Base-by-base conservation (phyloP, 805 yeast genomes). In the Candida oleophila region DNA sequence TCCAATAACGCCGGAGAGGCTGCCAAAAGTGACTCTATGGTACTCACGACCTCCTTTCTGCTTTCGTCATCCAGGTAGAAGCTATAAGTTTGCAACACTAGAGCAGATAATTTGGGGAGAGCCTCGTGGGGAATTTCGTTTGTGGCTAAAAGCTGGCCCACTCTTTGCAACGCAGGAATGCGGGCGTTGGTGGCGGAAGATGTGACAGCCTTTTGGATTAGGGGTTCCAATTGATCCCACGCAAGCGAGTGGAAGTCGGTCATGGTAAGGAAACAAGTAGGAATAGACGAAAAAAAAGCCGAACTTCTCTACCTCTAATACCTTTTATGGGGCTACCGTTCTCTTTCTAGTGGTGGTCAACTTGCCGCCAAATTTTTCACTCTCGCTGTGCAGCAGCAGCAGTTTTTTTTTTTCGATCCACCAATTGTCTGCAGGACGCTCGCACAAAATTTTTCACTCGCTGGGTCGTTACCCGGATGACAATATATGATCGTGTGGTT, bases 51-150 rank as follows among this genome's bases (percentile, higher is more conserved):
- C 40, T 68, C 63, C 37, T 60, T 58, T 44, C 83, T 69, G 14
- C 85, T 79, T 41, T 59, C 62, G 9, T 65, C 51, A 56, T 83
- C 87, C 51, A 71, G 77, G 50, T 81, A 81, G 54, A 70, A 71
- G 41, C 65, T 62, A 60, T 69, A 82, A 2, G 84, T 76, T 41
- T 69, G 69, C 50, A 83, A 64, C 41, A 82, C 59, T 14, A 53
- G 33, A 8, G 58, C 38, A 15, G 68, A 57, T 34, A 65, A 44
- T 11, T 47, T 49, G 43, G 54, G 53, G 35, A 61, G 52, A 15
- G 59, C 62, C 18, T 51, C 48, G 7, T 44, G 45, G 12, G 58
- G 53, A 11, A 52, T 45, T 19, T 60, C 49, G 43, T 25, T 45
- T 40, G 59, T 45, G 42, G 62, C 54, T 41, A 69, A 54, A 8